phyloP scores from a whole-genome alignment of 331 rosid genomes.

The Cydonia oblonga region DNA sequence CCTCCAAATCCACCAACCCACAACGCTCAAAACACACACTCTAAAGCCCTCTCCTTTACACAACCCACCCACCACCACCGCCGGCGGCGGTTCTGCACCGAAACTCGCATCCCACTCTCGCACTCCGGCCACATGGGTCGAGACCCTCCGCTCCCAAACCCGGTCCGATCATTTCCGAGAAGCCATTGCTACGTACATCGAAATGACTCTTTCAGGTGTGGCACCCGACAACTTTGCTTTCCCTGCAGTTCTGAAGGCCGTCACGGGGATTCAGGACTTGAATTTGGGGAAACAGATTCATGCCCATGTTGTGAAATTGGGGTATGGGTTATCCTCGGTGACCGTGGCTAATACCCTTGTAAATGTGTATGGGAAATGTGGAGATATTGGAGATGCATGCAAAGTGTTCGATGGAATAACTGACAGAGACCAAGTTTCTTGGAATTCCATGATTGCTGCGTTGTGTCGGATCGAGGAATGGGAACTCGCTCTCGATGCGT shows the following conservation, averaged over 20 bases:
- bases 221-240: slow-evolving; percentile 69
- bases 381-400: slow-evolving; percentile 34
- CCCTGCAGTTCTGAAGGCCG: slow-evolving; percentile 72
- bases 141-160: slow-evolving; percentile 44
- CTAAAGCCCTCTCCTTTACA: background rate
- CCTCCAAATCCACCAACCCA: slow-evolving; percentile 7
- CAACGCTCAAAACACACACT: background rate
- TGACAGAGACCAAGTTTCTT: slow-evolving; percentile 58
- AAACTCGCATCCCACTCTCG: slow-evolving; percentile 17
- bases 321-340: slow-evolving; percentile 26
- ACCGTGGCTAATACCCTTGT: slow-evolving; percentile 62
- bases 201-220: slow-evolving; percentile 29
- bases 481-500: slow-evolving; percentile 48
- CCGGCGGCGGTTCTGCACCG: background rate
- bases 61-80: background rate
- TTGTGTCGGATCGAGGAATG: slow-evolving; percentile 57
- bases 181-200: slow-evolving; percentile 50
- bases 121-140: slow-evolving; percentile 46
- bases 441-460: slow-evolving; percentile 67
- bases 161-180: slow-evolving; percentile 39
- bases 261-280: slow-evolving; percentile 42
- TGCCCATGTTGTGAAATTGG: slow-evolving; percentile 53
- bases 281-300: slow-evolving; percentile 52
- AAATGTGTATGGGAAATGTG: slow-evolving; percentile 62
- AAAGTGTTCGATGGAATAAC: slow-evolving; percentile 47